phyloP scores from a whole-genome alignment of 2,329 filamentous ascomycete species.

The Hyphodiscus sp. region DNA sequence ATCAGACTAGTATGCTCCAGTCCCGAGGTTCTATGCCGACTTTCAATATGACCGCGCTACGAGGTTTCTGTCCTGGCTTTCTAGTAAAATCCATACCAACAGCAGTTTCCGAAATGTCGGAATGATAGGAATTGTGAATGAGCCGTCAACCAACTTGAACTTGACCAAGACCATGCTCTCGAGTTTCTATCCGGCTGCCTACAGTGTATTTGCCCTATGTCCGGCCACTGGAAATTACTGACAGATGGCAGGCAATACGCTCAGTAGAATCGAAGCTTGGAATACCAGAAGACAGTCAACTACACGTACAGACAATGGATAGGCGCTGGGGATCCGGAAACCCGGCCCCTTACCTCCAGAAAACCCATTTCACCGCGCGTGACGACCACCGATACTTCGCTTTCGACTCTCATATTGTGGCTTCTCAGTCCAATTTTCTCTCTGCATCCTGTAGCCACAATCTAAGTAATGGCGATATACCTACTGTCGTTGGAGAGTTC shows the following conservation, averaged over 20 bases:
- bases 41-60: constrained; percentile 49
- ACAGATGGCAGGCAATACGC: constrained; percentile 37
- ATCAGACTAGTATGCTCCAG: constrained; percentile 27
- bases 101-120: constrained; percentile 48
- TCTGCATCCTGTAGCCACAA: constrained; percentile 42
- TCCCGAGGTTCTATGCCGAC: constrained; percentile 48
- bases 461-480: constrained; percentile 33
- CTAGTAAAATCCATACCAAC: constrained; percentile 41
- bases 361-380: constrained; percentile 2
- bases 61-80: constrained; percentile 50
- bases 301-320: constrained; percentile 51
- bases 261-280: constrained; percentile 38
- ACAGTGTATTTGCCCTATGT: constrained; percentile 24
- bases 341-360: constrained; percentile 39
- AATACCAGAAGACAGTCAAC: constrained; percentile 35
- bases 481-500: constrained; percentile 54
- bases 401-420: constrained; percentile 39
- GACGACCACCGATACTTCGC: constrained; percentile 48
- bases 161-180: constrained; percentile 32
- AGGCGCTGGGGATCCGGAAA: constrained; percentile 49
- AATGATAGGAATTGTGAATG: constrained; percentile 53
- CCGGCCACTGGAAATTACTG: background rate
- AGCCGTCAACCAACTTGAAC: constrained; percentile 40
- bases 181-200: constrained; percentile 43
- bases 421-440: constrained; percentile 44